A percentile compares a stretch with the other conserved stretches of the same genome.
phyloP scores from a whole-genome alignment of 2,329 filamentous ascomycete genomes.

The Penicillium decumbens region DNA sequence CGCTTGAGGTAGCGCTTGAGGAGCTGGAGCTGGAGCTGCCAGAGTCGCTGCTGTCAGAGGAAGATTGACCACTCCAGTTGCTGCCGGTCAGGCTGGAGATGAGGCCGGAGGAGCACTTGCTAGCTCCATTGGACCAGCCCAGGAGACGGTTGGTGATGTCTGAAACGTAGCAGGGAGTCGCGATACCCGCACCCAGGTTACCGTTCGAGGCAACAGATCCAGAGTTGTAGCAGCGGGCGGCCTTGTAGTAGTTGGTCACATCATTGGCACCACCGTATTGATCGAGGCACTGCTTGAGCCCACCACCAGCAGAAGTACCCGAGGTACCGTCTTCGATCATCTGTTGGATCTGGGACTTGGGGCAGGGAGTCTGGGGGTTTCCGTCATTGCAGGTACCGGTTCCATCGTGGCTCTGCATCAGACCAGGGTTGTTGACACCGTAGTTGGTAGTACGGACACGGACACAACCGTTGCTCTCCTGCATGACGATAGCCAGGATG shows the following conservation, averaged over 20 bases:
- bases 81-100: conserved; percentile 15
- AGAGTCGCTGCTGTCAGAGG: conserved; percentile 7
- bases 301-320: conserved; percentile 35
- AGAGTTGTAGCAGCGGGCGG: conserved; percentile 43
- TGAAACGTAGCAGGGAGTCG: conserved; percentile 28
- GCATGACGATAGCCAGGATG: conserved; percentile 45
- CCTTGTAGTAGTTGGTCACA: conserved; percentile 28
- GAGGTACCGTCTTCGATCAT: conserved; percentile 40
- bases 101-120: conserved; percentile 12
- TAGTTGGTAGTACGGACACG: conserved; percentile 41
- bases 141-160: conserved; percentile 29
- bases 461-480: conserved; percentile 46
- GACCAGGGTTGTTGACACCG: conserved; percentile 43
- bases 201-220: conserved; percentile 31
- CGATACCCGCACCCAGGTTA: conserved; percentile 30
- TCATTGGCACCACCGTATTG: conserved; percentile 23
- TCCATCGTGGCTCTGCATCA: conserved; percentile 31
- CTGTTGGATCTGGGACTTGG: conserved; percentile 26
- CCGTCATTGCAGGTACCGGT: conserved; percentile 35
- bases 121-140: conserved; percentile 23
- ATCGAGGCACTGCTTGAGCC: conserved; percentile 33
- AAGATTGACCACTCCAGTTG: conserved; percentile 6
- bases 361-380: conserved; percentile 25
- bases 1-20: not conserved
- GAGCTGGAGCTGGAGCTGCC: conserved; percentile 8